These are phyloP conservation scores for Saposhnikovia divaricata DNA, from an alignment of 129 eudicot genomes.

Conservation along the genomic window DNA sequence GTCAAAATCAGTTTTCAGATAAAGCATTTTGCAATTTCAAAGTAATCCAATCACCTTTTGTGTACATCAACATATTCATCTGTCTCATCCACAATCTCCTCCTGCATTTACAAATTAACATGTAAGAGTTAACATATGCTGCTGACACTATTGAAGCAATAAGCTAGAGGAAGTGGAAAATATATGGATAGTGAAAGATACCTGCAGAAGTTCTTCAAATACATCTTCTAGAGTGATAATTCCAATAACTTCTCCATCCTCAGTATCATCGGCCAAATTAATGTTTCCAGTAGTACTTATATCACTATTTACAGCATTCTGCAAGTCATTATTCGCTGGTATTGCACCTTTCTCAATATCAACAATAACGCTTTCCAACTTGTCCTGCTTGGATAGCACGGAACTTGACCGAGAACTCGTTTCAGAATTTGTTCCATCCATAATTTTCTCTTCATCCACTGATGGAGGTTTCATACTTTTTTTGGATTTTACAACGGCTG, in stretches of 20 bases:
- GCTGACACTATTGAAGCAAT: neutral
- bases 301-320: slow-evolving; percentile 19
- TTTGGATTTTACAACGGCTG: slow-evolving; percentile 85
- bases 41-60: slow-evolving; percentile 44
- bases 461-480: slow-evolving; percentile 35
- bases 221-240: slow-evolving; percentile 97
- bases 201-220: slow-evolving; percentile 98
- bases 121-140: neutral
- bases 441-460: slow-evolving; percentile 41
- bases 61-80: slow-evolving; percentile 98
- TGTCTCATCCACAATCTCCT: slow-evolving; percentile 97
- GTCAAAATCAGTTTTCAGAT: slow-evolving; percentile 1
- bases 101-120: slow-evolving; percentile 40
- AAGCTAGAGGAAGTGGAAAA: neutral
- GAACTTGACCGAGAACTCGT: slow-evolving; percentile 33
- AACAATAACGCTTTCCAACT: slow-evolving; percentile 39
- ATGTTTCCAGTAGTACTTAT: slow-evolving; percentile 25
- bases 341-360: slow-evolving; percentile 54
- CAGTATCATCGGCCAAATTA: slow-evolving; percentile 49
- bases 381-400: slow-evolving; percentile 30
- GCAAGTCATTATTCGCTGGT: neutral
- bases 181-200: neutral
- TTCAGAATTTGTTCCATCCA: slow-evolving; percentile 12
- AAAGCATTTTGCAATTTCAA: neutral
- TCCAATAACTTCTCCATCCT: slow-evolving; percentile 89